Evolutionary conservation across 148 eudicot species (phyloP).

Genomic region (Rhododendron ferrugineum): DNA sequence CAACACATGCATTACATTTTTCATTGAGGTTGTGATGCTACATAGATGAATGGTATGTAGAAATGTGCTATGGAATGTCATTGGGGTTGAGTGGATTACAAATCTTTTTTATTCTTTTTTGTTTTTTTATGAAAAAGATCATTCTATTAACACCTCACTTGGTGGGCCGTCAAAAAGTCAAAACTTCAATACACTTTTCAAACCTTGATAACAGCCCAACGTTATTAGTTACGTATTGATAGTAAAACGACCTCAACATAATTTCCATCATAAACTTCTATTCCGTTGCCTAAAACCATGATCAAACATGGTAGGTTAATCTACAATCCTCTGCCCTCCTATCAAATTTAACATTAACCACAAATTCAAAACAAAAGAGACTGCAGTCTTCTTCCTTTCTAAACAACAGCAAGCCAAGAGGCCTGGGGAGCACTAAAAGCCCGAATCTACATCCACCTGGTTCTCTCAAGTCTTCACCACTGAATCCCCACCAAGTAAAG

Average conservation of each 20-base stretch:
- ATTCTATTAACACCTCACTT: background rate
- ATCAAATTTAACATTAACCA: background rate
- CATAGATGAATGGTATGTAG: background rate
- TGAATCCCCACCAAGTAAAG: background rate
- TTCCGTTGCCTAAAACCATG: background rate
- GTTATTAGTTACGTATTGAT: background rate
- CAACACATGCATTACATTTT: background rate
- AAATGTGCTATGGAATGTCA: background rate
- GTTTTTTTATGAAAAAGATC: too few species aligned
- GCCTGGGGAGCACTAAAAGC: background rate
- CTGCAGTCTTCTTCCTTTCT: background rate
- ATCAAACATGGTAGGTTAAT: background rate
- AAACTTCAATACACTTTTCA: too few species aligned
- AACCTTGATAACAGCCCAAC: too few species aligned
- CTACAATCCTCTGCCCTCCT: background rate
- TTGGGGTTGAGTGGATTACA: background rate
- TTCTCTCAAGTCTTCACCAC: background rate
- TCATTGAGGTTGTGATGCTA: background rate
- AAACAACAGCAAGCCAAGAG: background rate
- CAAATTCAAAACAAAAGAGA: background rate
- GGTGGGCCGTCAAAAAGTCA: too few species aligned
- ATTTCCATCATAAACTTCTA: background rate
- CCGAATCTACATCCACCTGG: background rate
- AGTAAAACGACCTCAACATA: background rate
- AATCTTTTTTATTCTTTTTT: background rate